Conservation (phyloP, 1,139 yeast species). For the Zhuliangozyma blackwelliae region DNA sequence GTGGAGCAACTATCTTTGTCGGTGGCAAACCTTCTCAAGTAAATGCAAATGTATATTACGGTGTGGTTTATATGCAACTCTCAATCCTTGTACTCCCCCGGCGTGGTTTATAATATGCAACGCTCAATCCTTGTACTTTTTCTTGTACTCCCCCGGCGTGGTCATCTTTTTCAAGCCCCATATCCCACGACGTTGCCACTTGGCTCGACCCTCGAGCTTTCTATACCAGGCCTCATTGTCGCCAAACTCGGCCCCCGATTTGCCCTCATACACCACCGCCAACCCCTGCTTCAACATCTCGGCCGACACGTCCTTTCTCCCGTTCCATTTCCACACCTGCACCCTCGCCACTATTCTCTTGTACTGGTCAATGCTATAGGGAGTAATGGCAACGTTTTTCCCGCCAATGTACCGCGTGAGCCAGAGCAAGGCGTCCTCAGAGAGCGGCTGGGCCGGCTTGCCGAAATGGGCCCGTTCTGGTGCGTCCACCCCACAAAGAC, state of each 20-base stretch:
- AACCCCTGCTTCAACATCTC: conserved; percentile 83
- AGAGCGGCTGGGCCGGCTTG: conserved; percentile 82
- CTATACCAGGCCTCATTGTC: conserved; percentile 62
- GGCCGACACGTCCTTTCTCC: conserved; percentile 73
- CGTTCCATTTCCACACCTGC: conserved; percentile 67
- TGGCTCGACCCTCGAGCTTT: conserved; percentile 57
- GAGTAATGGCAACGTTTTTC: conserved; percentile 64
- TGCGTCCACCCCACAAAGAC: conserved; percentile 96
- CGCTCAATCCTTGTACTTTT: no score
- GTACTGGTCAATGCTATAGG: conserved; percentile 83
- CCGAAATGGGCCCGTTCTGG: conserved; percentile 97
- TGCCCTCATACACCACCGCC: conserved; percentile 85
- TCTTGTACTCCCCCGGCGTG: conserved; percentile 82
- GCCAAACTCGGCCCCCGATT: conserved; percentile 80
- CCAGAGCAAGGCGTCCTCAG: conserved; percentile 84
- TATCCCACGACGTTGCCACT: conserved; percentile 55
- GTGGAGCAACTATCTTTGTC: conserved; percentile 29
- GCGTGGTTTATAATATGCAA: no score
- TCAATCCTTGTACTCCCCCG: conserved; percentile 71
- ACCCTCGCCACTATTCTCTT: conserved; percentile 84
- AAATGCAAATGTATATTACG: neutral
- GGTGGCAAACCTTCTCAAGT: conserved; percentile 31
- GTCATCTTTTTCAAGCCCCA: conserved; percentile 60
- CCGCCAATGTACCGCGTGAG: conserved; percentile 61
- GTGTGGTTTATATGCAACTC: no score